These are phyloP conservation scores for Aulographum hederae DNA, from an alignment of 2,329 filamentous ascomycete species.

Conservation along the genomic window DNA sequence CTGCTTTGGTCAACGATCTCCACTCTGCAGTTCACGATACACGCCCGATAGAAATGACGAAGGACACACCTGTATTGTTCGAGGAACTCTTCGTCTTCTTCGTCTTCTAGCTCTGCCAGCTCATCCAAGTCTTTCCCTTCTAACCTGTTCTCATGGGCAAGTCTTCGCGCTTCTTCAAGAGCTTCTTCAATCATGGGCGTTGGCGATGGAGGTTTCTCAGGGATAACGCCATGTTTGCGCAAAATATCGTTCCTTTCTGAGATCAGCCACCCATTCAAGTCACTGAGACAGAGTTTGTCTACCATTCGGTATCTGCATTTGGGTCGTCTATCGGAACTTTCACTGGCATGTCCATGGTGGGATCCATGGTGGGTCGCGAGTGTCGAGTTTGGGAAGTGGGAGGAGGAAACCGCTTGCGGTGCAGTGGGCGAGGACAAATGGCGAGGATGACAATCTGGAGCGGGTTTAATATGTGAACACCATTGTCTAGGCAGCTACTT, in stretches of 20 bases:
- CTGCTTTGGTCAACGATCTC: slow-evolving; percentile 20
- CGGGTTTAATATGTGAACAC: too few species aligned
- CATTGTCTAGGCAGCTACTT: too few species aligned
- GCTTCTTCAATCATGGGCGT: slow-evolving; percentile 95
- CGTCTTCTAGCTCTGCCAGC: slow-evolving; percentile 80
- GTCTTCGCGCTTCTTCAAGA: slow-evolving; percentile 59
- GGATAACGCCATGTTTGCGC: slow-evolving; percentile 88
- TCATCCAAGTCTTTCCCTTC: slow-evolving; percentile 93
- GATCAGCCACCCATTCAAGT: slow-evolving; percentile 5
- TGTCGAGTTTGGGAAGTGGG: too few species aligned
- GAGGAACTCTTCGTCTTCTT: slow-evolving; percentile 85
- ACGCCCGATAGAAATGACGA: neutral
- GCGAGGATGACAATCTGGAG: too few species aligned
- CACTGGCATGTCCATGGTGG: slow-evolving; percentile 41
- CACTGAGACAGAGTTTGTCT: too few species aligned
- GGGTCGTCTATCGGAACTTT: slow-evolving; percentile 85
- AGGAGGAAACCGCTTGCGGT: too few species aligned
- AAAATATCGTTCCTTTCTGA: slow-evolving; percentile 97
- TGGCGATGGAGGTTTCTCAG: slow-evolving; percentile 91
- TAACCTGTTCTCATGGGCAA: slow-evolving; percentile 80
- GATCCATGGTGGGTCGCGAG: too few species aligned
- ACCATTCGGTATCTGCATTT: slow-evolving; percentile 98
- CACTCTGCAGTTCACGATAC: slow-evolving; percentile 3
- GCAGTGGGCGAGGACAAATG: too few species aligned
- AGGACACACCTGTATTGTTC: slow-evolving; percentile 51